A percentile compares a stretch with the other conserved stretches of the same genome.
phyloP scores from a whole-genome alignment of 768 basidiomycete species.

The Suillus variegatus region DNA sequence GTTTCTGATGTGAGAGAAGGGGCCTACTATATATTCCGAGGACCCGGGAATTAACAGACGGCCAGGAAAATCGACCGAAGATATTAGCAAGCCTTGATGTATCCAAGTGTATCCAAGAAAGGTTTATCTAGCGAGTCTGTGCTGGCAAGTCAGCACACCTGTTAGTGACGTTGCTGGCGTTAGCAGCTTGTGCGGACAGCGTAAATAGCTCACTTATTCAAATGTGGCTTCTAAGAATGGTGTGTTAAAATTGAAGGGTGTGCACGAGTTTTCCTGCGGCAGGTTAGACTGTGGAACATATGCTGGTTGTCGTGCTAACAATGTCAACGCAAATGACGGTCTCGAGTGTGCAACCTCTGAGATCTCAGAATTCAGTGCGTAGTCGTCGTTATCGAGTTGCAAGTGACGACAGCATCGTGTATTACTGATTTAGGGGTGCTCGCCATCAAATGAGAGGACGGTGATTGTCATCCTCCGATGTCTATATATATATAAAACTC shows the following conservation, averaged over 20 bases:
- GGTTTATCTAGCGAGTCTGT: neutral
- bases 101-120: neutral
- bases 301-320: neutral
- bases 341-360: neutral
- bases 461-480: slow-evolving; percentile 3
- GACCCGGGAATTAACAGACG: neutral
- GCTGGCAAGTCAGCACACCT: neutral
- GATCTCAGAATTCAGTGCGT: neutral
- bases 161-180: no score
- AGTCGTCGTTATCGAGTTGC: neutral
- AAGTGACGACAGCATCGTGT: neutral
- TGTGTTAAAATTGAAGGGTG: neutral
- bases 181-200: neutral
- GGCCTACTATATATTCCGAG: neutral
- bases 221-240: neutral
- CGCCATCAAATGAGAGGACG: neutral
- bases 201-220: slow-evolving; percentile 1
- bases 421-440: neutral
- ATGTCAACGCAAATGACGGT: neutral
- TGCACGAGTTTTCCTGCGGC: neutral
- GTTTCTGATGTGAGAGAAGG: neutral
- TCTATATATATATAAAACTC: neutral
- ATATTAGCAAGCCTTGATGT: slow-evolving; percentile 1
- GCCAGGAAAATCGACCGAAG: neutral
- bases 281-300: neutral